Evolutionary conservation across 805 yeast species (phyloP), one percentile per base, ranked within the genome.

Genomic region (Groenewaldozyma salmanticensis): DNA sequence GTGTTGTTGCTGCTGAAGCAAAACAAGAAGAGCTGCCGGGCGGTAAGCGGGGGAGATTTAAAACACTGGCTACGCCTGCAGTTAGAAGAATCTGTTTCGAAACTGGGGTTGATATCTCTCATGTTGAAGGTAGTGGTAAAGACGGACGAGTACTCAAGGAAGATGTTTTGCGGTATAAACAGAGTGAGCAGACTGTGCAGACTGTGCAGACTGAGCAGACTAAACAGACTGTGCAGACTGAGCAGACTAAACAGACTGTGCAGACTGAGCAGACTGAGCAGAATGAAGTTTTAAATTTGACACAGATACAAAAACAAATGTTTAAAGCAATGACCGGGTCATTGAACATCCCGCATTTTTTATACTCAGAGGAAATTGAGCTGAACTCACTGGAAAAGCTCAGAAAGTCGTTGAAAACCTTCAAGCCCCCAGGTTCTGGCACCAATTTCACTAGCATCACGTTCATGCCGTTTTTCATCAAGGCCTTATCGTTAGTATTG

Each of bases 381-480:
- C 41, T 59, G 41, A 60, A 56, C 44, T 39, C 39, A n/a, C 52
- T 58, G 27, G 38, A 44, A 16, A 40, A 39, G n/a, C 38, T 58
- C 17, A 51, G 62, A 15, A n/a, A n/a, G n/a, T n/a, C n/a, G n/a
- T n/a, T n/a, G n/a, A n/a, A n/a, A n/a, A n/a, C n/a, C n/a, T n/a
- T n/a, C n/a, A n/a, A n/a, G n/a, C n/a, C n/a, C n/a, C n/a, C n/a
- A n/a, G n/a, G n/a, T n/a, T n/a, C n/a, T n/a, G n/a, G n/a, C n/a
- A n/a, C n/a, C n/a, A n/a, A n/a, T n/a, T n/a, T n/a, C n/a, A 27
- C 41, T 4, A 29, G 42, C 5, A 43, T 56, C 35, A 53, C 62
- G 9, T 59, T 35, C 46, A 53, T 59, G 59, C 62, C 64, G 6
- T 57, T 59, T 36, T 55, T 59, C 45, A 59, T 59, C 47, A 59